Percentiles rank a stretch among this genome's conserved stretches.
Evolutionary conservation across 2,329 filamentous ascomycete species (phyloP).

Genomic region (Xylaria sp.): DNA sequence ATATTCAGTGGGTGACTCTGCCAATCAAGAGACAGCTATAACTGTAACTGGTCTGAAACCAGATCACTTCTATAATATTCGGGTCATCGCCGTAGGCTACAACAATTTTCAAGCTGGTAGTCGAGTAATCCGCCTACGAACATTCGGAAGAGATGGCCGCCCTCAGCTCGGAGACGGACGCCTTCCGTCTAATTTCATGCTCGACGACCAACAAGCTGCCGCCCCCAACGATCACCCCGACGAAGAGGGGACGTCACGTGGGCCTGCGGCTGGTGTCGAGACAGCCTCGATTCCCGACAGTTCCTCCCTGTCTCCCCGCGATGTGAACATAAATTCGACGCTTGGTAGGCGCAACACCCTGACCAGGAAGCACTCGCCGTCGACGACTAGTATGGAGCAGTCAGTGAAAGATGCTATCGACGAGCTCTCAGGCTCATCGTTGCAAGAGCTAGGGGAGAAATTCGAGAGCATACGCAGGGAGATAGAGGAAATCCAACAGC

Average conservation of each 20-base stretch:
- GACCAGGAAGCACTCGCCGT: conserved; percentile 81
- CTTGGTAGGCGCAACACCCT: conserved; percentile 71
- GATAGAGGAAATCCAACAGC: conserved; percentile 79
- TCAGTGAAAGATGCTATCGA: conserved; percentile 57
- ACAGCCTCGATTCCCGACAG: conserved; percentile 70
- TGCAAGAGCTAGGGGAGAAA: conserved; percentile 82
- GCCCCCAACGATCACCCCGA: conserved; percentile 58
- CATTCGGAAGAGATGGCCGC: conserved; percentile 72
- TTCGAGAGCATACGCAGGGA: conserved; percentile 85
- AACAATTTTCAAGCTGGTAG: conserved; percentile 95
- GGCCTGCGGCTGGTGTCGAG: conserved; percentile 68
- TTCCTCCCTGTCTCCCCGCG: conserved; percentile 70
- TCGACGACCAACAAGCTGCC: conserved; percentile 60
- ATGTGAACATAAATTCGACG: conserved; percentile 62
- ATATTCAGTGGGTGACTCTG: conserved; percentile 81
- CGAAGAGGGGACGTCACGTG: conserved; percentile 61
- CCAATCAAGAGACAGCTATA: conserved; percentile 84
- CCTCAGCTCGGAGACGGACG: conserved; percentile 69
- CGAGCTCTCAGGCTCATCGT: conserved; percentile 71
- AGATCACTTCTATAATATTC: conserved; percentile 90
- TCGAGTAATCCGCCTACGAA: conserved; percentile 83
- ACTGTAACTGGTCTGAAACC: conserved; percentile 89
- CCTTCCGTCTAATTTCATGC: conserved; percentile 66
- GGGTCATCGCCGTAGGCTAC: conserved; percentile 89
- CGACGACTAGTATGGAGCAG: conserved; percentile 68